Evolutionary conservation across 2,329 filamentous ascomycete genomes (phyloP), one percentile per base, ranked within the genome.

Genomic region (Claviceps sp.): DNA sequence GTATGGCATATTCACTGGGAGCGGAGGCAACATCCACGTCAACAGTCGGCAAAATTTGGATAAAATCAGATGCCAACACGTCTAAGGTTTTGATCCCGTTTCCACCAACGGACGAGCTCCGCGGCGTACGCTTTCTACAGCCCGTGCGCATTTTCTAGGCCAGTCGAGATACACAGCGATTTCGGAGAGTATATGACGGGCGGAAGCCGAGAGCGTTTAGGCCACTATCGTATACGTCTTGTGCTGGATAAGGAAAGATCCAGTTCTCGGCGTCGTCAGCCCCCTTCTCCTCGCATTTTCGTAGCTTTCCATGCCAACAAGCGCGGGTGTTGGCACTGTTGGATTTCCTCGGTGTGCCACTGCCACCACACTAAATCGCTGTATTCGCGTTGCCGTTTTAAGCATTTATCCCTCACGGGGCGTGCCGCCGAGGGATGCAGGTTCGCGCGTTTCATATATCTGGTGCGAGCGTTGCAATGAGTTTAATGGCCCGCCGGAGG

Each of bases 1-100:
- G 68, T 70, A 71, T 72, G 70, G 70, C 69, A 73, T 72, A 72
- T 72, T 71, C 70, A 64, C 65, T 65, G 63, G 62, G 65, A 63
- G 59, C 50, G 52, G 56, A 54, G 24, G 39, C 42, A 48, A 19
- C 2, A 46, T 38, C n/a, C 39, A n/a, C 30, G 51, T 43, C 8
- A 17, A n/a, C 39, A 3, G n/a, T 19, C 40, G 22, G 40, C 17
- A 3, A 4, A 34, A 34, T 4, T 11, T 34, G 30, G 10, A 34
- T 34, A 10, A 11, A 34, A 11, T 34, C 30, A 34, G 30, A 34
- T 34, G 30, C 30, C 3, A 34, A 34, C 8, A 4, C 30, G 3
- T 34, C 30, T 11, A 34, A 11, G 30, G 30, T 10, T 4, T 34
- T 34, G 30, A 11, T 34, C 30, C 4, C 30, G 10, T 11, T 34